Base-by-base conservation (phyloP, 2,329 filamentous ascomycete genomes). In the Aspergillus chevalieri region DNA sequence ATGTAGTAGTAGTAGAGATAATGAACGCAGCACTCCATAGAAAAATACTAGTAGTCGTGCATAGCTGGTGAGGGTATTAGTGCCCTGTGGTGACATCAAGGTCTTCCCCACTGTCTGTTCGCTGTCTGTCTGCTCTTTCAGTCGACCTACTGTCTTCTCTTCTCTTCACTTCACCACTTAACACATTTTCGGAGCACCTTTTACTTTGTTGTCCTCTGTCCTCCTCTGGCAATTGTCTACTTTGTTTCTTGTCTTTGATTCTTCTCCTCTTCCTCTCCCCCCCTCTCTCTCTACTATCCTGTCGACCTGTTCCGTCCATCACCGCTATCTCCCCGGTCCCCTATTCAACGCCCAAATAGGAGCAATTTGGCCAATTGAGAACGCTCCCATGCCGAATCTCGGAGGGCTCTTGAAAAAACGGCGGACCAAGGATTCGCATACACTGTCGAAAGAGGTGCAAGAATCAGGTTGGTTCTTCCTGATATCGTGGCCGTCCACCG, bases 371-470 rank as follows among this genome's bases (percentile, higher is more conserved):
- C 52, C 54, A 30, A 30, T 30, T 30, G 26, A 22, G 3, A 22
- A 22, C 21, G 21, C 21, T 22, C 21, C 67, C 72, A 97, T 98
- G 93, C 93, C 91, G 84, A 88, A 83, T 73, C 82, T 96, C 78
- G 89, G 89, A 73, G 70, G 69, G 47, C 90, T 96, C 69, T 83
- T 97, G 70, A 96, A 96, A 82, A 97, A 95, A 83, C 95, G 95
- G 82, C 86, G 90, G 82, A 95, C 90, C 76, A 94, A 90, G 83
- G 90, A 96, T 78, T 87, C 84, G 74, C 69, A 67, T 59, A 64
- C 63, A 64, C 63, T 77, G 68, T 70, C 71, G 61, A 78, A 76
- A 66, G 79, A 84, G 70, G 71, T 79, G 67, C 82, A 84, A 68
- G 84, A 88, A 69, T 80, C 79, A 61, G 38, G 38, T 41, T 41